phyloP scores from a whole-genome alignment of 345 rosid genomes.

The Aegle marmelos region DNA sequence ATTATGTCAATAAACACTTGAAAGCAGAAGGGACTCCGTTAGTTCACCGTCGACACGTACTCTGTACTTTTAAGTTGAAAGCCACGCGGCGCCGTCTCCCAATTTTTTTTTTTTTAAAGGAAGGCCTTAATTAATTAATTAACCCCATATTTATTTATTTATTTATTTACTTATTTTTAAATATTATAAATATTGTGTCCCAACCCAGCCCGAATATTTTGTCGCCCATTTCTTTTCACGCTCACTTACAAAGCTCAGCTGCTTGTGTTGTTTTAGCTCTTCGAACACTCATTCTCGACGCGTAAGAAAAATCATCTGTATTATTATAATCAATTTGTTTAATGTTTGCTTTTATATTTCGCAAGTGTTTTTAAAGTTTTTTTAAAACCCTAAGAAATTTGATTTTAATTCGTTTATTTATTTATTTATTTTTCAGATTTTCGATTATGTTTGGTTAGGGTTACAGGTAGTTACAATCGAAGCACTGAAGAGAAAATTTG shows the following conservation, averaged over 20 bases:
- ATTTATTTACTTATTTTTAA: background rate
- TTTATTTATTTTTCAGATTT: background rate
- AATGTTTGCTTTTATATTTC: background rate
- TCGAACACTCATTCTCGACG: background rate
- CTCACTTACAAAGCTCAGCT: background rate
- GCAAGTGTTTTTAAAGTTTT: background rate
- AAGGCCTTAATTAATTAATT: background rate
- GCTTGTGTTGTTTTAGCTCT: background rate
- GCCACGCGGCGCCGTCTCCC: background rate
- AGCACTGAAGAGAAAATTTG: background rate
- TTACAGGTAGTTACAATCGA: background rate
- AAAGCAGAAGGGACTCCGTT: background rate
- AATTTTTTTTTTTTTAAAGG: too few relatives aligned
- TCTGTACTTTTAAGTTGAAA: background rate
- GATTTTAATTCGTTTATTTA: background rate
- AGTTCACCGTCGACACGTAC: background rate
- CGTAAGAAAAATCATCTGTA: background rate
- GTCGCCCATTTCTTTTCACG: background rate
- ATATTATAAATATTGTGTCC: background rate
- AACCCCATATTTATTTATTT: background rate
- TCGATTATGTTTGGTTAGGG: background rate
- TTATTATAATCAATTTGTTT: background rate
- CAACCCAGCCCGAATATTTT: background rate
- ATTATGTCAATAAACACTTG: too few relatives aligned
- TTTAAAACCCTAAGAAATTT: conserved; percentile 9